Conservation (phyloP, 768 basidiomycete species). For the Leccinum rimulosum region DNA sequence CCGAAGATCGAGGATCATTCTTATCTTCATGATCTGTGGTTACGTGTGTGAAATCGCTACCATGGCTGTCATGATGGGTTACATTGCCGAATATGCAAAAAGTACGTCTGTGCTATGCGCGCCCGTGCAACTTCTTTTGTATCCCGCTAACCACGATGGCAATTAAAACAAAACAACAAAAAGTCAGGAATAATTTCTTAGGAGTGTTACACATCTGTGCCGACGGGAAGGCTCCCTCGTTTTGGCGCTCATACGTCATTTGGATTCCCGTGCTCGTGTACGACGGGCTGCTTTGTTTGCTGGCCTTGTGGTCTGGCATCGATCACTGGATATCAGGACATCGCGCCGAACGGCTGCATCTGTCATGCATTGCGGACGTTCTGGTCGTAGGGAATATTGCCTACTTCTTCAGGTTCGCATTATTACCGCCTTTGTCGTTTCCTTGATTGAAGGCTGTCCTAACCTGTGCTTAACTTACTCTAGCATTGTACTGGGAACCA, state of each 20-base stretch:
- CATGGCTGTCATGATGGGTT: slow-evolving; percentile 2
- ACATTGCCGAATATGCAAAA: slow-evolving; percentile 4
- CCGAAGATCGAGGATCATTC: slow-evolving; percentile 3
- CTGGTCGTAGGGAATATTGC: background rate
- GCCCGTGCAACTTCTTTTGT: background rate
- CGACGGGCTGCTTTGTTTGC: slow-evolving; percentile 9
- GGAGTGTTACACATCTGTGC: slow-evolving; percentile 5
- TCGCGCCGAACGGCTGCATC: background rate
- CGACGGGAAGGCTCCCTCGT: background rate
- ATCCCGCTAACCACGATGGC: background rate
- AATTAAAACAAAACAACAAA: background rate
- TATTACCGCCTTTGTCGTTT: background rate
- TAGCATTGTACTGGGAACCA: background rate
- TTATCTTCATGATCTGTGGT: slow-evolving; percentile 7
- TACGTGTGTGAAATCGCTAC: slow-evolving; percentile 13
- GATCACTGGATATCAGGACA: background rate
- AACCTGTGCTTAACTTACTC: background rate
- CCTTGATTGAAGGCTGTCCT: background rate
- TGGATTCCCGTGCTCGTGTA: slow-evolving; percentile 12
- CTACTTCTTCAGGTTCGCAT: slow-evolving; percentile 6
- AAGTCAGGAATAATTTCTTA: background rate
- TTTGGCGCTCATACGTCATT: slow-evolving; percentile 4
- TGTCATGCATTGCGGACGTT: background rate
- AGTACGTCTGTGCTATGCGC: background rate
- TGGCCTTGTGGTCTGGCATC: slow-evolving; percentile 6